Evolutionary conservation across 805 yeast genomes (phyloP), one percentile per base, ranked within the genome.

Genomic region (Ogataea kodamae): DNA sequence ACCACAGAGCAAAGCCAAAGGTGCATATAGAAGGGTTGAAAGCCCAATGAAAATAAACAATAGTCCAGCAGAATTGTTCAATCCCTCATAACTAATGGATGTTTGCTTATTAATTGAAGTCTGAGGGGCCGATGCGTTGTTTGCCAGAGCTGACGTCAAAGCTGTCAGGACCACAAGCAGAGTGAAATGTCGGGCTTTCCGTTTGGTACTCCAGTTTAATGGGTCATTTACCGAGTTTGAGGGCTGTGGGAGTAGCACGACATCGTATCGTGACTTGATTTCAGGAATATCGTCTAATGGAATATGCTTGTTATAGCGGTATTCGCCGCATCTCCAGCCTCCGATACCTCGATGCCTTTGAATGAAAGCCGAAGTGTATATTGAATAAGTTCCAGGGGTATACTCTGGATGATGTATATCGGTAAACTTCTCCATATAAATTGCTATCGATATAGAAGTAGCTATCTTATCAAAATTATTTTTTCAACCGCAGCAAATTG

Each of bases 381-480:
- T 72, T 32, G 72, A 72, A 35, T 68, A 64, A 0, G 82, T 74
- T 0, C 81, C 81, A 1, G 81, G 80, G 12, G 74, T 57, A 44
- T 65, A 74, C 14, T 67, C 68, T 1, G 60, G 58, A 31, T 61
- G 61, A 32, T 51, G 41, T 12, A 48, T 55, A 34, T 61, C 61
- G 9, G 61, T 55, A 40, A 57, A 61, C 33, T 53, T 56, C 30
- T 61, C 65, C 66, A 61, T 61, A 22, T 24, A 9, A 14, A n/a
- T 25, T 25, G 11, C 11, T 5, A 8, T 19, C 9, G 21, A n/a
- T n/a, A n/a, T n/a, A n/a, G n/a, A n/a, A n/a, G n/a, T n/a, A n/a
- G n/a, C 21, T 19, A 19, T 19, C 17, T 24, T 7, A 11, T 9
- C 14, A 11, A n/a, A n/a, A n/a, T 12, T 26, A 13, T 13, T 26